phyloP scores from a whole-genome alignment of 108 stramenopile genomes.

The Nitzschia sp. region DNA sequence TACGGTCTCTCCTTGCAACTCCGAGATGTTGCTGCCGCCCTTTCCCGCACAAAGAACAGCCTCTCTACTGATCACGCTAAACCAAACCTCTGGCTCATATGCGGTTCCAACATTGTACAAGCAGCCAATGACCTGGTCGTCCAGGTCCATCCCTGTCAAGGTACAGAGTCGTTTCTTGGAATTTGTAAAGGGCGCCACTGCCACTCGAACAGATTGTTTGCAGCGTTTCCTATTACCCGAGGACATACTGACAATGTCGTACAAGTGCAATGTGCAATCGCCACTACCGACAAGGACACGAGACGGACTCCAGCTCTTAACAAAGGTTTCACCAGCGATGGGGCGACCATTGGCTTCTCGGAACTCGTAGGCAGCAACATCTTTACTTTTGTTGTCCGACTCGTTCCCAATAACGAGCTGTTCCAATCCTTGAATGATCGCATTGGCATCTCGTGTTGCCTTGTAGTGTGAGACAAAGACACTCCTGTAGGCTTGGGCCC shows the following conservation, averaged over 20 bases:
- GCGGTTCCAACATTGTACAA: constrained; percentile 32
- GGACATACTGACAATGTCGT: constrained; percentile 26
- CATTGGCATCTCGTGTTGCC: constrained; percentile 34
- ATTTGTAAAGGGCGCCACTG: constrained; percentile 44
- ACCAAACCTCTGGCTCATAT: constrained; percentile 14
- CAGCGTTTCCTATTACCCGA: constrained; percentile 23
- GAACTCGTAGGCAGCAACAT: constrained; percentile 32
- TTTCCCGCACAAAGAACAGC: constrained; percentile 35
- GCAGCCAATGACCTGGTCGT: constrained; percentile 47
- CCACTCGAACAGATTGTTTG: constrained; percentile 33
- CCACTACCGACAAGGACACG: constrained; percentile 33
- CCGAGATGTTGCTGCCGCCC: constrained; percentile 8
- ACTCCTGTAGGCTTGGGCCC: constrained; percentile 18
- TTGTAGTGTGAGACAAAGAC: constrained; percentile 45
- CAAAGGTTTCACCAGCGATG: constrained; percentile 18
- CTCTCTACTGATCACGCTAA: constrained; percentile 38
- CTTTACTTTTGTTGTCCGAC: constrained; percentile 7
- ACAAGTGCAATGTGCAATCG: constrained; percentile 52
- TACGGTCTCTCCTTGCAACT: constrained; percentile 26
- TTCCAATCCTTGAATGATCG: constrained; percentile 26
- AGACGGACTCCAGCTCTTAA: constrained; percentile 40
- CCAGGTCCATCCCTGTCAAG: constrained; percentile 45
- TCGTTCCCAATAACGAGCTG: constrained; percentile 7
- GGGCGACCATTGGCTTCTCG: constrained; percentile 25
- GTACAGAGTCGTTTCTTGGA: constrained; percentile 36